A percentile compares a stretch with the other conserved stretches of the same genome.
phyloP scores from a whole-genome alignment of 75 land plant species.

The Picea sitchensis region DNA sequence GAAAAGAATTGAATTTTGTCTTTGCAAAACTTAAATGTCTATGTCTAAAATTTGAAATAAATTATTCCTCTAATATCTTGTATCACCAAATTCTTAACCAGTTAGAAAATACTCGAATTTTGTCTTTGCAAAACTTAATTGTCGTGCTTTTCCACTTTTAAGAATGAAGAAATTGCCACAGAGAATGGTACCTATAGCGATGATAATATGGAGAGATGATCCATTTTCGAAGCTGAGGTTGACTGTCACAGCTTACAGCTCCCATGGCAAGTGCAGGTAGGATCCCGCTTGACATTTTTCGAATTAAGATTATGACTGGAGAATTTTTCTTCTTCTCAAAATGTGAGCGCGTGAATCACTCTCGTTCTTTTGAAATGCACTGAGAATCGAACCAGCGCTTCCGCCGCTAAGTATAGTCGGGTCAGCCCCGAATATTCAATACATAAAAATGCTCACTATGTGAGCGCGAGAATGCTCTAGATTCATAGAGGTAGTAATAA shows the following conservation, averaged over 20 bases:
- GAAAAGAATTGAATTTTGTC: background rate
- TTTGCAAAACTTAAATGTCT: background rate
- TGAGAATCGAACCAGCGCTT: too few species aligned
- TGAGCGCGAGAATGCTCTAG: too few species aligned
- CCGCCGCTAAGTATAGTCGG: too few species aligned
- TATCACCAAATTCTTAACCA: background rate
- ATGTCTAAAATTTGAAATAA: background rate
- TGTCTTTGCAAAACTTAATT: background rate
- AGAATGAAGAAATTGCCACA: background rate
- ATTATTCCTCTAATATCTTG: background rate
- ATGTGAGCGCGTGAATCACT: too few species aligned
- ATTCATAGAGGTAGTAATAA: too few species aligned
- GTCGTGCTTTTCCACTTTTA: background rate
- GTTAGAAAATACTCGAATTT: background rate
- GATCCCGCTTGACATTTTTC: background rate
- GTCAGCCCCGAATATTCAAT: too few species aligned
- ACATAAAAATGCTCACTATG: too few species aligned
- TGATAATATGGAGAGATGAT: conserved; percentile 49
- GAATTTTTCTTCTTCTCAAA: too few species aligned
- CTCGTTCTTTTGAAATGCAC: too few species aligned
- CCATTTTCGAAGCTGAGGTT: conserved; percentile 9
- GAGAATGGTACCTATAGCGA: conserved; percentile 36
- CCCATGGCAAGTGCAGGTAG: conserved; percentile 10
- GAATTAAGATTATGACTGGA: background rate
- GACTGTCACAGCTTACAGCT: background rate